A percentile compares a stretch with the other conserved stretches of the same genome.
Evolutionary conservation across 257 asterid species (phyloP).

Genomic region (Solanum tarapatanum): DNA sequence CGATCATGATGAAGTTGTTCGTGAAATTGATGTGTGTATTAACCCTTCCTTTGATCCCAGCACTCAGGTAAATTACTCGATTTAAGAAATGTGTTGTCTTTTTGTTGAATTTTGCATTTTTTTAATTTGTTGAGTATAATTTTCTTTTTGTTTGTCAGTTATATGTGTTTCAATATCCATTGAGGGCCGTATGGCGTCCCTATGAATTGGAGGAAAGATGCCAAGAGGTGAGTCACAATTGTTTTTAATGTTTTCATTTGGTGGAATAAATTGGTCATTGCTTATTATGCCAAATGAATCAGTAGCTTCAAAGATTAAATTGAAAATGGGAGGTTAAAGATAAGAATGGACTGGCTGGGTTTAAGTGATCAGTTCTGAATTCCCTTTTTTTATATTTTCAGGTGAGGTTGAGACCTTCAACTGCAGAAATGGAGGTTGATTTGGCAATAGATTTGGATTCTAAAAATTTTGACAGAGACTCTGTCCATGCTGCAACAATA

Average conservation of each 20-base stretch:
- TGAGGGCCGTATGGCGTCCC: conserved; percentile 76
- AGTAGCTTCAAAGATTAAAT: neutral
- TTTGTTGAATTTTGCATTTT: neutral
- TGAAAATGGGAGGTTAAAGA: neutral
- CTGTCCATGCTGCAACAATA: conserved; percentile 25
- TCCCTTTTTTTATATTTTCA: neutral
- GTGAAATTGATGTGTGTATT: conserved; percentile 68
- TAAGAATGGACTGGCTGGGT: neutral
- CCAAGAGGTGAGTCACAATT: conserved; percentile 36
- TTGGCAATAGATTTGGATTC: conserved; percentile 52
- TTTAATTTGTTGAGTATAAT: too few species aligned
- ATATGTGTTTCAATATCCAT: conserved; percentile 64
- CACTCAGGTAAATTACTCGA: conserved; percentile 22
- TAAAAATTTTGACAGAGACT: conserved; percentile 43
- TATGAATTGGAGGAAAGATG: conserved; percentile 69
- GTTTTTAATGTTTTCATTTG: neutral
- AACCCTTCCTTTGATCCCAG: conserved; percentile 37
- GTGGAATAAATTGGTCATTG: neutral
- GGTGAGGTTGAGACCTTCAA: conserved; percentile 68
- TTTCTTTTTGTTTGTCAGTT: conserved; percentile 23
- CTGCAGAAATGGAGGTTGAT: conserved; percentile 67
- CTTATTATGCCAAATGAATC: neutral
- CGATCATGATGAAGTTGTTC: conserved; percentile 43
- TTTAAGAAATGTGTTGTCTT: neutral
- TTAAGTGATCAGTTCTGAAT: neutral